phyloP scores from a whole-genome alignment of 2,329 filamentous ascomycete genomes.

The Diaporthe sp. region DNA sequence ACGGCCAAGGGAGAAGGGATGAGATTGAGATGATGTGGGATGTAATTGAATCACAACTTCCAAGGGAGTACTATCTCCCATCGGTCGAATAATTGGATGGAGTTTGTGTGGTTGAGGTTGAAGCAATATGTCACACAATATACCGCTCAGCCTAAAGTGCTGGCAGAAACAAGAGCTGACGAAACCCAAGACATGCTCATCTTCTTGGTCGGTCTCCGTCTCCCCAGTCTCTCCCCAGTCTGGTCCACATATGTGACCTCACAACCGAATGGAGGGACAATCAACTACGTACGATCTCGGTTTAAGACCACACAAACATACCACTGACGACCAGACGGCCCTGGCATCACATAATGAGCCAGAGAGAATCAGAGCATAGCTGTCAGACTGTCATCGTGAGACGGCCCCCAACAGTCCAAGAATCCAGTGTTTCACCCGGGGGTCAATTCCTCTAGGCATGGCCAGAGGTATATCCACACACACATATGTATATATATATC shows the following conservation, averaged over 20 bases:
- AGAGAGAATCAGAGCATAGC: not conserved
- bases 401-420: slow-evolving; percentile 1
- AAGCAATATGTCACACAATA: slow-evolving; percentile 15
- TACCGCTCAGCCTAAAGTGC: slow-evolving; percentile 26
- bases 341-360: not conserved
- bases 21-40: not conserved
- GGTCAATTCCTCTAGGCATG: slow-evolving; percentile 13
- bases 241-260: not conserved
- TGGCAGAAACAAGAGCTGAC: slow-evolving; percentile 29
- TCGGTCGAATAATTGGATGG: not conserved
- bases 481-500: not conserved
- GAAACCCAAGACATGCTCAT: slow-evolving; percentile 28
- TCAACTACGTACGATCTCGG: not conserved
- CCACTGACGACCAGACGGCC: no score
- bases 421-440: slow-evolving; percentile 26
- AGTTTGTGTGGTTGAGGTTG: not conserved
- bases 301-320: no score
- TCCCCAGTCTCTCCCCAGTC: not conserved
- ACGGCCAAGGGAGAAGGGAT: slow-evolving; percentile 20
- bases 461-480: not conserved
- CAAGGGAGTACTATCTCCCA: not conserved
- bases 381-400: slow-evolving; percentile 8
- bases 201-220: not conserved
- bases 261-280: not conserved
- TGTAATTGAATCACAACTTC: not conserved